Evolutionary conservation across 768 basidiomycete genomes (phyloP), one percentile per base, ranked within the genome.

Genomic region (Leucogyrophana mollusca): DNA sequence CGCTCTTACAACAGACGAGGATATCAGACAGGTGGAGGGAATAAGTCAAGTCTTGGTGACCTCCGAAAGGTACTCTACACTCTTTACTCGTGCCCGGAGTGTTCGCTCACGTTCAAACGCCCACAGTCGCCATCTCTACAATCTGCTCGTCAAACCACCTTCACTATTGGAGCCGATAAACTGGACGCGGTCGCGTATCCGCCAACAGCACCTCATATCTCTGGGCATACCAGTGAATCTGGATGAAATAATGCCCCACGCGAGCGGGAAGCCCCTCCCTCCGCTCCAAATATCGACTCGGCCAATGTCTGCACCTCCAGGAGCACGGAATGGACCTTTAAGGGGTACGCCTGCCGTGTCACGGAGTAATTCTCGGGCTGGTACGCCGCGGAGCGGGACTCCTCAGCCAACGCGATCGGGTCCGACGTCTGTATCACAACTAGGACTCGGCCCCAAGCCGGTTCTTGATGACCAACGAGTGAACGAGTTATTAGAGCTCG

Each of bases 141-240:
- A 82, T 46, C 72, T 76, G 49, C 74, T 94, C 14, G 61, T 90
- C 32, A 77, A 85, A 52, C 77, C 84, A 1, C 82, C 87, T 2
- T 85, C 89, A 25, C 79, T 84, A 9, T 85, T 80, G 36, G 83
- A 87, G 61, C 85, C 90, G n/a, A 84, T 92, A 43, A 94, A 90
- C 56, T 97, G 94, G 94, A 94, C 84, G 41, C 85, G 92, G 38
- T 95, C 93, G 46, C 81, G 89, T 35, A 93, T 92, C 61, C 81
- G 94, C 46, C 74, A 93, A 39, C 91, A 93, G 59, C 91, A 96
- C 58, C 74, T 97, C 39, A 95, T 95, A 50, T 70, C 90, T 10
- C 80, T 97, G 20, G 94, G 94, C 18, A 85, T 97, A 37, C 94
- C 94, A 3, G 90, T 97, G 43, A 97, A 97, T 60, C 74, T 97